Evolutionary conservation across 1,139 yeast species (phyloP).

Genomic region (Suhomyces panamericanus): DNA sequence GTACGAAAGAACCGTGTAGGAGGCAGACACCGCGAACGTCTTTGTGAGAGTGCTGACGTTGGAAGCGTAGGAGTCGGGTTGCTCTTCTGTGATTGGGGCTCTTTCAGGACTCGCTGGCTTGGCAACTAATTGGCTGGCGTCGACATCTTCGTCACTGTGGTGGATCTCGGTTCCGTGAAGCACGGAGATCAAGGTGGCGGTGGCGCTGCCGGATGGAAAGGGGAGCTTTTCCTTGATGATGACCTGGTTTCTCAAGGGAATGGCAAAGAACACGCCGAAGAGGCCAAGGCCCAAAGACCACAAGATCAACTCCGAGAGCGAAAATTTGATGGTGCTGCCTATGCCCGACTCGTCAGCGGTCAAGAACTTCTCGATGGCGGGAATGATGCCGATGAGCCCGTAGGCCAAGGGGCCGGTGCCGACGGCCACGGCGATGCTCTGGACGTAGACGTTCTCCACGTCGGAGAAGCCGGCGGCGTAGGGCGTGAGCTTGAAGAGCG

Average conservation of each 20-base stretch:
- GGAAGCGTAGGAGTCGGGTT: conserved; percentile 12
- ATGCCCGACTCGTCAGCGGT: conserved; percentile 76
- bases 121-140: not conserved
- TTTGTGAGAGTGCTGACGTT: conserved; percentile 57
- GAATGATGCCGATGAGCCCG: conserved; percentile 94
- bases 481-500: conserved; percentile 64
- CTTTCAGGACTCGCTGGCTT: not conserved
- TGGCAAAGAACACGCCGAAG: conserved; percentile 94
- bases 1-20: conserved; percentile 69
- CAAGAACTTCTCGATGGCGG: conserved; percentile 89
- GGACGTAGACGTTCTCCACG: conserved; percentile 89
- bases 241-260: conserved; percentile 82
- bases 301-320: conserved; percentile 54
- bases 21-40: conserved; percentile 70
- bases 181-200: conserved; percentile 89
- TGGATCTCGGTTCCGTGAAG: conserved; percentile 67
- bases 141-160: conserved; percentile 21
- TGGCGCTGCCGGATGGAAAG: conserved; percentile 95
- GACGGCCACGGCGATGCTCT: conserved; percentile 91
- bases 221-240: conserved; percentile 81
- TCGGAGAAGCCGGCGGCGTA: conserved; percentile 63
- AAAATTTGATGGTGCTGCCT: conserved; percentile 39
- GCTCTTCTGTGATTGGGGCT: not conserved
- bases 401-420: conserved; percentile 97
- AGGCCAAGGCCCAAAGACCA: conserved; percentile 90